Evolutionary conservation across 768 basidiomycete species (phyloP).

Genomic region (Ramaria rubella): DNA sequence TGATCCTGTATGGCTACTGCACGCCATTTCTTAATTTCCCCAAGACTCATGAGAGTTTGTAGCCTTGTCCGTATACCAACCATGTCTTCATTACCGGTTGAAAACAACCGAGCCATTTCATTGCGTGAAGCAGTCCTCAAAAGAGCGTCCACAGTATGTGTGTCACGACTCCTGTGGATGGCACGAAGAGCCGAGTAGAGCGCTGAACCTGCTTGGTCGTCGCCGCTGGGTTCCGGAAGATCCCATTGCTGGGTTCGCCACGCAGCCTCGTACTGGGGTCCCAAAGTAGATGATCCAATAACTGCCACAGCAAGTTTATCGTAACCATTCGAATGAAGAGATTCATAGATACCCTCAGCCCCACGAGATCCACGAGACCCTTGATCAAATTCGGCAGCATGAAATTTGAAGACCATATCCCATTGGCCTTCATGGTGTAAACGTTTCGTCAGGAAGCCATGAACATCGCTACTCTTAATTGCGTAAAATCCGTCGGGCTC

Average conservation of each 20-base stretch:
- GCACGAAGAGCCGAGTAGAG: slow-evolving; percentile 78
- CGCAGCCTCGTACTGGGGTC: slow-evolving; percentile 64
- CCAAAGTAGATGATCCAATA: slow-evolving; percentile 34
- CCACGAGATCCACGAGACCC: slow-evolving; percentile 36
- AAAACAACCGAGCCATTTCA: slow-evolving; percentile 60
- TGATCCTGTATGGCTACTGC: slow-evolving; percentile 27
- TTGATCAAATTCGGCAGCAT: slow-evolving; percentile 78
- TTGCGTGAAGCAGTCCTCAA: slow-evolving; percentile 45
- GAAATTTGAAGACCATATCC: slow-evolving; percentile 84
- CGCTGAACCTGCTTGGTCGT: slow-evolving; percentile 43
- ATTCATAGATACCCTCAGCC: slow-evolving; percentile 61
- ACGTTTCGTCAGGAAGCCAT: slow-evolving; percentile 71
- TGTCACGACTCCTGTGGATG: slow-evolving; percentile 71
- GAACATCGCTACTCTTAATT: slow-evolving; percentile 72
- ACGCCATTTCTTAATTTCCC: slow-evolving; percentile 69
- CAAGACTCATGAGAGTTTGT: slow-evolving; percentile 72
- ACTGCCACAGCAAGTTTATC: slow-evolving; percentile 76
- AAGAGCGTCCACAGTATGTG: slow-evolving; percentile 37
- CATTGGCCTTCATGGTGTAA: slow-evolving; percentile 92
- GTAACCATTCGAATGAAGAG: slow-evolving; percentile 88
- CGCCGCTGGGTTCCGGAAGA: slow-evolving; percentile 55
- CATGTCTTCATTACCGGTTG: slow-evolving; percentile 72
- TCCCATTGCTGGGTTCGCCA: slow-evolving; percentile 98
- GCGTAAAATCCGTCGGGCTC: slow-evolving; percentile 99
- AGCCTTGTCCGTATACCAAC: slow-evolving; percentile 63